phyloP scores from a whole-genome alignment of 2,329 filamentous ascomycete genomes.

The Sordariomycetes sp. region DNA sequence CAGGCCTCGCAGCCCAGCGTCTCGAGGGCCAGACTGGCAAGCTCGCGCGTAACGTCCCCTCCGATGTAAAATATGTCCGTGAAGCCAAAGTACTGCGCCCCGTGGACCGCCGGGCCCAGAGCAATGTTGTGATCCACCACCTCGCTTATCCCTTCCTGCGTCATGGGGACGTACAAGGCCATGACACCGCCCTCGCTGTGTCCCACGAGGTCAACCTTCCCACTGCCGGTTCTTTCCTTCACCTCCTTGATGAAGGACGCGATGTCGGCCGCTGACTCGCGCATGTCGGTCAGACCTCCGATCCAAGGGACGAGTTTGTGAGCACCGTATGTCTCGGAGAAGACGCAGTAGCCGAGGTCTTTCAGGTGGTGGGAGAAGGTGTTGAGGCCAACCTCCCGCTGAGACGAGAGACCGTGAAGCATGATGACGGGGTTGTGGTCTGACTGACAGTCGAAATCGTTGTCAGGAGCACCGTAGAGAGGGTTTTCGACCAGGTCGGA shows the following conservation, averaged over 20 bases:
- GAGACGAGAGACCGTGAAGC: slow-evolving; percentile 5
- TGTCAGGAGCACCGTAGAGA: slow-evolving; percentile 3
- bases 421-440: slow-evolving; percentile 4
- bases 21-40: slow-evolving; percentile 3
- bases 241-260: slow-evolving; percentile 5
- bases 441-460: slow-evolving; percentile 4
- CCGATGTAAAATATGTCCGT: slow-evolving; percentile 6
- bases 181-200: slow-evolving; percentile 7
- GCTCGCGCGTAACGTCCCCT: slow-evolving; percentile 5
- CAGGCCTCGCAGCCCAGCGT: slow-evolving; percentile 9
- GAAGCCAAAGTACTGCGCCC: slow-evolving; percentile 7
- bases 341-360: slow-evolving; percentile 4
- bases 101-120: slow-evolving; percentile 5
- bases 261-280: slow-evolving; percentile 2
- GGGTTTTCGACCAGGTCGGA: slow-evolving; percentile 3
- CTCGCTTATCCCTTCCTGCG: slow-evolving; percentile 3
- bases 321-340: slow-evolving; percentile 4
- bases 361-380: background rate
- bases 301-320: slow-evolving; percentile 1
- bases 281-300: slow-evolving; percentile 4
- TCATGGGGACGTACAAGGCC: slow-evolving; percentile 5
- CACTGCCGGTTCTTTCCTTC: slow-evolving; percentile 3
- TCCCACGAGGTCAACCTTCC: slow-evolving; percentile 6
- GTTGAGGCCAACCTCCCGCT: slow-evolving; percentile 5
- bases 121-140: slow-evolving; percentile 4